A percentile compares a stretch with the other conserved stretches of the same genome.
These are phyloP conservation scores for Arabis alpina DNA, from an alignment of 345 rosid genomes.

Conservation along the genomic window DNA sequence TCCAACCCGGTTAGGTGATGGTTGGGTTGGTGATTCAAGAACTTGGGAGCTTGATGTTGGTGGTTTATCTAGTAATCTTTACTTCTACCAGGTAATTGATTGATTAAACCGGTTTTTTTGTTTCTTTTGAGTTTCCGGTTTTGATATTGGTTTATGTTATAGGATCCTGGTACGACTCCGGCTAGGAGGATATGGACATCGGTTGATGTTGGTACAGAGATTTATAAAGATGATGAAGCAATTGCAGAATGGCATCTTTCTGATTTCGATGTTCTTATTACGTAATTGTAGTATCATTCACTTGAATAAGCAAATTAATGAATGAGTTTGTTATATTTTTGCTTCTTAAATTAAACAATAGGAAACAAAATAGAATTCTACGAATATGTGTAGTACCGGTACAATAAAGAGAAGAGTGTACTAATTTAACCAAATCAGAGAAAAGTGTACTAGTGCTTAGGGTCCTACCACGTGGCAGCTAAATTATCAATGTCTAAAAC, in stretches of 20 bases:
- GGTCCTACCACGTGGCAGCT: conserved; percentile 44
- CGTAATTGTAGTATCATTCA: background rate
- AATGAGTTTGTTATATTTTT: too few species aligned
- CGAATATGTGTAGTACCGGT: background rate
- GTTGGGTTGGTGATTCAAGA: conserved; percentile 69
- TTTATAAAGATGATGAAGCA: conserved; percentile 54
- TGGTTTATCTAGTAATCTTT: conserved; percentile 62
- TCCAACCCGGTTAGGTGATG: conserved; percentile 65
- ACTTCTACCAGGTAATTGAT: conserved; percentile 71
- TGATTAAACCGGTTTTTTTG: background rate
- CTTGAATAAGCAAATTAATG: too few species aligned
- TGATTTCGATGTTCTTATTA: conserved; percentile 59
- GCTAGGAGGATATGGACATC: conserved; percentile 78
- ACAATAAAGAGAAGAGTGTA: too few species aligned
- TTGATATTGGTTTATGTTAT: conserved; percentile 23
- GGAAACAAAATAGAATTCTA: background rate
- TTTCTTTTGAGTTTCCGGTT: background rate
- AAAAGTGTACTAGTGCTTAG: background rate
- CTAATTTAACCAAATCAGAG: background rate
- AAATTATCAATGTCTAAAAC: conserved; percentile 22
- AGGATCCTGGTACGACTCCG: conserved; percentile 67
- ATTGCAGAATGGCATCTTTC: conserved; percentile 66
- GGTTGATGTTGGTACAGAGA: conserved; percentile 66
- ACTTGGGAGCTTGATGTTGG: conserved; percentile 81
- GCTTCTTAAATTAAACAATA: too few species aligned